A percentile compares a stretch with the other conserved stretches of the same genome.
phyloP scores from a whole-genome alignment of 2,329 filamentous ascomycete species.

The Chrysoporthe austroafricana region DNA sequence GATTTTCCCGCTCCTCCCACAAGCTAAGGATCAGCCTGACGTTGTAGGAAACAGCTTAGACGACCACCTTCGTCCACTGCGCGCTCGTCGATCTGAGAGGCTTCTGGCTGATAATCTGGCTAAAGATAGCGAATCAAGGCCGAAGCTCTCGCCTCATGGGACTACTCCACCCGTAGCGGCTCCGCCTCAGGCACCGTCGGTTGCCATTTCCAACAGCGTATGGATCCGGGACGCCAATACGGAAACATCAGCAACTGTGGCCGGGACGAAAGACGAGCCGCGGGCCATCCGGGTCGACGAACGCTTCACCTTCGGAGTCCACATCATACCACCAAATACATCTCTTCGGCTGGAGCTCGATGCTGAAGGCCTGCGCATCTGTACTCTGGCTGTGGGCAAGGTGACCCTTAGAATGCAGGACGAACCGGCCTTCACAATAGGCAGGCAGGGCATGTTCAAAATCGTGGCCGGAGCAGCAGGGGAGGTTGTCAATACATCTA shows the following conservation, averaged over 20 bases:
- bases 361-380: background rate
- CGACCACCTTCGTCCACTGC: background rate
- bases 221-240: background rate
- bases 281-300: background rate
- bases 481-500: background rate
- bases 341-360: conserved; percentile 6
- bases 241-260: background rate
- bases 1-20: too few species aligned
- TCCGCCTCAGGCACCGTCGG: background rate
- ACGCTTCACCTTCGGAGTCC: conserved; percentile 5
- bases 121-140: background rate
- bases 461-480: conserved; percentile 2
- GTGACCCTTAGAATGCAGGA: conserved; percentile 5
- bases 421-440: conserved; percentile 6
- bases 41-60: background rate
- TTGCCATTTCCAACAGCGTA: background rate
- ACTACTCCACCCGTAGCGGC: background rate
- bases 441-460: conserved; percentile 11
- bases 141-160: background rate
- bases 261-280: background rate
- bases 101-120: background rate
- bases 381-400: conserved; percentile 14
- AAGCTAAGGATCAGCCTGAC: too few species aligned
- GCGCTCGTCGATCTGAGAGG: background rate
- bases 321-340: background rate